Base-by-base conservation (phyloP, 2,329 filamentous ascomycete genomes). In the Aspergillus flavus region DNA sequence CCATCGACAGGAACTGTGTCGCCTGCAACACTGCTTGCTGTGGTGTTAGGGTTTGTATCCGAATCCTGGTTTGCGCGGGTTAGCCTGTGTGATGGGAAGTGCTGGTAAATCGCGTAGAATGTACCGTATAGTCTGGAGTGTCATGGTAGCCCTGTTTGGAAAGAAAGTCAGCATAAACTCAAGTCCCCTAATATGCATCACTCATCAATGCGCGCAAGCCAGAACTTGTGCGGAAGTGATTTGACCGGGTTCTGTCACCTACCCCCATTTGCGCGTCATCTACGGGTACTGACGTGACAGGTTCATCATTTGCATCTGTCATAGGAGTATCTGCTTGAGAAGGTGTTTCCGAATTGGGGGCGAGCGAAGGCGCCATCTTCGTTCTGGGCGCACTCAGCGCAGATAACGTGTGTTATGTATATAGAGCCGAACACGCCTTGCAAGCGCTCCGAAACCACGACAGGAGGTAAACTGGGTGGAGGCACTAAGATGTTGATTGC, bases 21-120 rank as follows among this genome's bases (percentile, higher is more conserved):
- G 59, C 93, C 94, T 61, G 86, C 89, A 70, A 96, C 88, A 78
- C 94, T 97, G 81, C 92, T 97, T 59, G 91, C 92, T 62, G 86
- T 87, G 54, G 87, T 89, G 70, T 89, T 89, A 43, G 86, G 86
- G 69, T 88, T 86, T 61, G 87, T 88, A 71, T 90, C 87, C 9
- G 87, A 89, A 74, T 90, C 87, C 84, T 86, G 64, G 55, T 48
- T 56, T n/a, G 59, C 61, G 52, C 61, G 58, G 64, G 60, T 57
- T 52, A 41, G 19, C 28, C 41, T 39, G 26, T 30, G 39, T 57
- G 14, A 32, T 12, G 21, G 12, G 26, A 28, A 34, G 4, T 28
- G 52, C 53, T 12, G 6, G 57, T 16, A 43, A 43, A 58, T n/a
- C 48, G 53, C 43, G 23, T 39, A 56, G 7, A 61, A 55, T 68